These are phyloP conservation scores for Russula vinacea DNA, from an alignment of 768 basidiomycete genomes.

Conservation along the genomic window DNA sequence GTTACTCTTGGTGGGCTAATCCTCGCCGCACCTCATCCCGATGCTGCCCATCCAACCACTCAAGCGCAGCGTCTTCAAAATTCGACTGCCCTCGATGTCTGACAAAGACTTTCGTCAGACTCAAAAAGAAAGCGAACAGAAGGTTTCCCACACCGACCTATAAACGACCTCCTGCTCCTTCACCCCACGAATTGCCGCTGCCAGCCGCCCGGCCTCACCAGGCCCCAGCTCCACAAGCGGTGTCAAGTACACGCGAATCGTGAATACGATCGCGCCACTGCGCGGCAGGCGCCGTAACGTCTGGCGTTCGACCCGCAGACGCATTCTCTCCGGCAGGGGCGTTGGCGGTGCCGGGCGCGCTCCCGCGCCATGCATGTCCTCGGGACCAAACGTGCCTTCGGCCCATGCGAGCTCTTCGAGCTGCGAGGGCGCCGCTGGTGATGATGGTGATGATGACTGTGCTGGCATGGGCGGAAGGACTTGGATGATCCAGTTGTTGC, in stretches of 20 bases:
- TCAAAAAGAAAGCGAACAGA: not conserved
- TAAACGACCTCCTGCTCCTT: slow-evolving; percentile 47
- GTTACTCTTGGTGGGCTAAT: not conserved
- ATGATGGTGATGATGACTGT: not conserved
- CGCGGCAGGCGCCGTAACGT: slow-evolving; percentile 56
- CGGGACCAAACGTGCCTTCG: slow-evolving; percentile 50
- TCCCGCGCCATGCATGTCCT: slow-evolving; percentile 41
- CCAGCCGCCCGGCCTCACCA: slow-evolving; percentile 58
- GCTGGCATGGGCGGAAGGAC: slow-evolving; percentile 37
- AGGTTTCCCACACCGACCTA: slow-evolving; percentile 44
- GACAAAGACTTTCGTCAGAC: slow-evolving; percentile 13
- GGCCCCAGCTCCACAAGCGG: slow-evolving; percentile 48
- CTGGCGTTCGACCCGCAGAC: slow-evolving; percentile 59
- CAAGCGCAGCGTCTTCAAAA: slow-evolving; percentile 38
- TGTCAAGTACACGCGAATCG: slow-evolving; percentile 59
- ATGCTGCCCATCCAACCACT: slow-evolving; percentile 40
- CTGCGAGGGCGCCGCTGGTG: slow-evolving; percentile 15
- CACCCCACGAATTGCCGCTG: slow-evolving; percentile 58
- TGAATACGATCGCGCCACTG: slow-evolving; percentile 61
- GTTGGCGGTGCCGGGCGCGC: slow-evolving; percentile 7
- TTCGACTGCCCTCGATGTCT: slow-evolving; percentile 39
- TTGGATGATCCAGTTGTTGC: slow-evolving; percentile 63
- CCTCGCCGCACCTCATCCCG: slow-evolving; percentile 34
- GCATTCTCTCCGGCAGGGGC: slow-evolving; percentile 43
- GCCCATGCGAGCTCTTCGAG: slow-evolving; percentile 70